phyloP scores from a whole-genome alignment of 2,329 filamentous ascomycete species.

The Fusarium brachygibbosum region DNA sequence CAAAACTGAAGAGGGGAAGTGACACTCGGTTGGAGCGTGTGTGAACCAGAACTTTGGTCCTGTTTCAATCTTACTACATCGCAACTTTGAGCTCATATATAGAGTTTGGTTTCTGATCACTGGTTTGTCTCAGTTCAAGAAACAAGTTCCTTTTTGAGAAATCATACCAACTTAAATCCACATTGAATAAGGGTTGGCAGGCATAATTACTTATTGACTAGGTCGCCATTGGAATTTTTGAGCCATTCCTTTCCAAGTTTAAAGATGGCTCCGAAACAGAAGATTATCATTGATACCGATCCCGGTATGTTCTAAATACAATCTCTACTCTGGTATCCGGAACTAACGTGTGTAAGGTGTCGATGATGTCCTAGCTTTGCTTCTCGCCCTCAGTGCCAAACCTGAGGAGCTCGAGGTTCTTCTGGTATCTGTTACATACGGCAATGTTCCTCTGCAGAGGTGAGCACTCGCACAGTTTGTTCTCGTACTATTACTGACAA shows the following conservation, averaged over 20 bases:
- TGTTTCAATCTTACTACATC: conserved; percentile 15
- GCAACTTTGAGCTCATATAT: conserved; percentile 13
- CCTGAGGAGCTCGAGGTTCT: conserved; percentile 88
- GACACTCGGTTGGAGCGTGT: conserved; percentile 3
- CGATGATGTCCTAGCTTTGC: conserved; percentile 90
- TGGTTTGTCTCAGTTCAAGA: not conserved
- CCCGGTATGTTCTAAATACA: conserved; percentile 68
- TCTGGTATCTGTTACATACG: conserved; percentile 91
- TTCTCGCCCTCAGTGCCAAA: conserved; percentile 85
- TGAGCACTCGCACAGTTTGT: conserved; percentile 53
- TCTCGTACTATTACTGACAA: conserved; percentile 2
- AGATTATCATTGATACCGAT: conserved; percentile 96
- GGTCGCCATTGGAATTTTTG: conserved; percentile 4
- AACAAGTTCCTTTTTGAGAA: not conserved
- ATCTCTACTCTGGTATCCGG: accelerated
- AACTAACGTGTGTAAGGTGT: conserved; percentile 67
- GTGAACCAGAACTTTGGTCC: conserved; percentile 7
- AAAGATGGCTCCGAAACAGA: conserved; percentile 73
- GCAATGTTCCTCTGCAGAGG: conserved; percentile 91
- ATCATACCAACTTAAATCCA: not conserved
- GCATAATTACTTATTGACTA: not conserved
- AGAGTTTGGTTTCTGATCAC: not conserved
- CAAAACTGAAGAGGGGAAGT: conserved; percentile 47
- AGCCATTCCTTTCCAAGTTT: conserved; percentile 1
- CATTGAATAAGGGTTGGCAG: not conserved